Conservation (phyloP, 1,139 yeast species). For the Nakaseomyces glabratus region DNA sequence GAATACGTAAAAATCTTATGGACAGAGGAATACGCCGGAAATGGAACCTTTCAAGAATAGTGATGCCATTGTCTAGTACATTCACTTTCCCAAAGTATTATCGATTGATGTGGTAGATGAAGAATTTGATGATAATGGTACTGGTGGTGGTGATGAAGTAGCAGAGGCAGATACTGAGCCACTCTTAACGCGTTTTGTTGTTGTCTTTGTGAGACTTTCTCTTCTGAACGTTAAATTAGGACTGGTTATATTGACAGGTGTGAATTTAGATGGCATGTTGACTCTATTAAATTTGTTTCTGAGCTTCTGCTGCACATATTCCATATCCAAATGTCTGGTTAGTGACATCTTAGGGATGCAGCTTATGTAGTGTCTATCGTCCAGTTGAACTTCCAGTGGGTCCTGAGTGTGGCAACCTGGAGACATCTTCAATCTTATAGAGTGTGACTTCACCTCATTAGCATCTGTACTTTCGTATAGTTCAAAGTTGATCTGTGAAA, state of each 20-base stretch:
- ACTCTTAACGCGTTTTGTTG: conserved; percentile 5
- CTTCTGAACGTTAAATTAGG: conserved; percentile 35
- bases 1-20: not conserved
- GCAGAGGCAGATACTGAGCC: conserved; percentile 5
- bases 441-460: conserved; percentile 66
- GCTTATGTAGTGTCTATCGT: conserved; percentile 92
- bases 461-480: conserved; percentile 73
- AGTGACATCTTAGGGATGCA: conserved; percentile 85
- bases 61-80: too few species aligned
- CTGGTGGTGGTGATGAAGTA: conserved; percentile 6
- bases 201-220: conserved; percentile 3
- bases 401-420: conserved; percentile 99
- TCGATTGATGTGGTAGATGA: conserved; percentile 14
- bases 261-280: conserved; percentile 79
- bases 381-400: conserved; percentile 92
- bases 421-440: conserved; percentile 78
- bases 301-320: conserved; percentile 74
- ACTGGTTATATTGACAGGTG: conserved; percentile 80
- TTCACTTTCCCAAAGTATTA: conserved; percentile 8
- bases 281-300: conserved; percentile 80
- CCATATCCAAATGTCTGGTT: conserved; percentile 90
- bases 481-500: conserved; percentile 92
- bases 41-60: too few species aligned
- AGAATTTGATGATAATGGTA: conserved; percentile 9
- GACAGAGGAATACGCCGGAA: too few species aligned